phyloP scores from a whole-genome alignment of 352 stramenopile genomes.

The Phytophthora multivora region DNA sequence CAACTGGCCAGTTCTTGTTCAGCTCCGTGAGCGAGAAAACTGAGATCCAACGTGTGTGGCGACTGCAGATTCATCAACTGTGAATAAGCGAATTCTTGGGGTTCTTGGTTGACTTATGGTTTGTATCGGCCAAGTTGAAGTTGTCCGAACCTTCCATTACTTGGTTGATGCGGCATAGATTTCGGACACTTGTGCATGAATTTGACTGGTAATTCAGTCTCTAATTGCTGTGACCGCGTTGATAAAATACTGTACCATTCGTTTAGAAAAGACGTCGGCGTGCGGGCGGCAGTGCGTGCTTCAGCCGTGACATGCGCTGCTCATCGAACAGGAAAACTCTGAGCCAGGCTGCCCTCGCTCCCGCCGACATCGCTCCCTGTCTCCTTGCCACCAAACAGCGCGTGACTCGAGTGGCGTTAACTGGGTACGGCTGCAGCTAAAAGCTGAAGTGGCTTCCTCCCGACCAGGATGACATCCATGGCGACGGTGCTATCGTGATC shows the following conservation, averaged over 20 bases:
- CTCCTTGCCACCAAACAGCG: constrained; percentile 4
- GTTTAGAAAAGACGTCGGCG: background rate
- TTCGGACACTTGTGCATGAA: background rate
- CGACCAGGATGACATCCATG: background rate
- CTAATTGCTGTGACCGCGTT: too few relatives aligned
- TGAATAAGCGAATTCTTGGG: background rate
- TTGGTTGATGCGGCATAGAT: background rate
- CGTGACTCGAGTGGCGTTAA: constrained; percentile 3
- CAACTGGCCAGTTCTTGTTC: too few relatives aligned
- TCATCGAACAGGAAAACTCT: background rate
- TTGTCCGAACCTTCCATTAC: too few relatives aligned
- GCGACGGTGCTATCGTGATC: constrained; percentile 3
- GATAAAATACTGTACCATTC: background rate
- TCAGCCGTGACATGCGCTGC: background rate
- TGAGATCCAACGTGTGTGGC: too few relatives aligned
- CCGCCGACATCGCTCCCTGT: background rate
- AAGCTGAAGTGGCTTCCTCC: background rate
- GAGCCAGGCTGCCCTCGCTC: background rate
- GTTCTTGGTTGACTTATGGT: too few relatives aligned
- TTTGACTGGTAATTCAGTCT: too few relatives aligned
- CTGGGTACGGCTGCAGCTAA: background rate
- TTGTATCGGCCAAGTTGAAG: background rate
- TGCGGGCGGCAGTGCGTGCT: background rate
- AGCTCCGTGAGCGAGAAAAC: too few relatives aligned
- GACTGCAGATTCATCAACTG: too few relatives aligned